Percentiles rank a stretch among this genome's conserved stretches.
These are phyloP conservation scores for Kwoniella botswanensis DNA, from an alignment of 768 basidiomycete genomes.

Conservation along the genomic window DNA sequence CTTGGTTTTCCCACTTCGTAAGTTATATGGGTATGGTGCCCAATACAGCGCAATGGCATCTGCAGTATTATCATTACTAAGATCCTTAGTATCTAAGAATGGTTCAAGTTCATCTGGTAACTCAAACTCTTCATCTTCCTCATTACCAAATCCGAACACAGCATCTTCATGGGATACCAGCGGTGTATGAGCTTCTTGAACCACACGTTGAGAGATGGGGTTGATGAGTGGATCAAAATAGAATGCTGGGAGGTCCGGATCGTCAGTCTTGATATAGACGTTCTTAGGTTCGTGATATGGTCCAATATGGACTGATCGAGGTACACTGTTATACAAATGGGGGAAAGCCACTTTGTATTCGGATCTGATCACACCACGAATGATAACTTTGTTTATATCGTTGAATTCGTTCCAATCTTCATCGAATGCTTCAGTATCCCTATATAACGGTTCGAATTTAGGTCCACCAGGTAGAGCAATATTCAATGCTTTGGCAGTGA, in stretches of 20 bases:
- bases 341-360: constrained; percentile 99
- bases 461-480: constrained; percentile 79
- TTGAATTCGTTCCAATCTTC: constrained; percentile 99
- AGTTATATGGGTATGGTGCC: constrained; percentile 94
- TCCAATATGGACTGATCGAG: constrained; percentile 88
- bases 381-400: constrained; percentile 99
- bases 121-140: constrained; percentile 78
- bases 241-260: constrained; percentile 98
- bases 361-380: constrained; percentile 95
- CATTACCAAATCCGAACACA: constrained; percentile 82
- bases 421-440: constrained; percentile 96
- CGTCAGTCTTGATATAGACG: constrained; percentile 98
- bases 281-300: constrained; percentile 90
- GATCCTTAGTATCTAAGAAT: constrained; percentile 76
- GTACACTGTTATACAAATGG: constrained; percentile 96
- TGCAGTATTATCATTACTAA: constrained; percentile 89
- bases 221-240: constrained; percentile 99
- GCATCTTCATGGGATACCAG: constrained; percentile 85
- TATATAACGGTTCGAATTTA: constrained; percentile 93
- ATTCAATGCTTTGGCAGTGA: constrained; percentile 78
- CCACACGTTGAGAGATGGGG: constrained; percentile 89
- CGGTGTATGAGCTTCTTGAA: constrained; percentile 78
- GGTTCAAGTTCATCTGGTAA: constrained; percentile 77
- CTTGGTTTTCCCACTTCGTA: constrained; percentile 88
- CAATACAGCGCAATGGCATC: constrained; percentile 98